Evolutionary conservation across 2,329 filamentous ascomycete species (phyloP).

Genomic region (Neoascochyta sp.): DNA sequence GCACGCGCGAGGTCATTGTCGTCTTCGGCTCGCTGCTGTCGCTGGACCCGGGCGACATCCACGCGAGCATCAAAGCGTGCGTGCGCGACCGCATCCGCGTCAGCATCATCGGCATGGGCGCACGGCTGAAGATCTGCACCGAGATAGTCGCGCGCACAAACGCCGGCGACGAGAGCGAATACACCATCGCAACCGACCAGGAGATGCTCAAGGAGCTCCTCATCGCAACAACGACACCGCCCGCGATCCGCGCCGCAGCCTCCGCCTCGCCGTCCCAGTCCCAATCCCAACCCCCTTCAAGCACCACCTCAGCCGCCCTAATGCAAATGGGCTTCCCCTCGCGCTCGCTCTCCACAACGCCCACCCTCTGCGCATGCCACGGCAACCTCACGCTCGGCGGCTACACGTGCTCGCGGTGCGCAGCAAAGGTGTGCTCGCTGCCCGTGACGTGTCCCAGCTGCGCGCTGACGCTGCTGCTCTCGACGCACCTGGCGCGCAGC

Average conservation of each 20-base stretch:
- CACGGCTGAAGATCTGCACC: constrained; percentile 86
- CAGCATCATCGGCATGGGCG: constrained; percentile 83
- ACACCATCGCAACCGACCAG: constrained; percentile 82
- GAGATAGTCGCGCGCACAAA: constrained; percentile 89
- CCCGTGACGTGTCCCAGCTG: constrained; percentile 90
- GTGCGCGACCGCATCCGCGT: constrained; percentile 81
- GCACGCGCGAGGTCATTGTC: constrained; percentile 87
- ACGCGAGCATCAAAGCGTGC: constrained; percentile 77
- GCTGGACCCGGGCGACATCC: constrained; percentile 91
- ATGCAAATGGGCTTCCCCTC: constrained; percentile 99
- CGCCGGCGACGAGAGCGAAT: constrained; percentile 68
- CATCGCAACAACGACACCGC: constrained; percentile 83
- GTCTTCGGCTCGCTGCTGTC: constrained; percentile 88
- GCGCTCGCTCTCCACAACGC: constrained; percentile 67
- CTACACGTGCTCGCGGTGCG: constrained; percentile 86
- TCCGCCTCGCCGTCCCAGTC: constrained; percentile 26
- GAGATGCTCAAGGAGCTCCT: constrained; percentile 86
- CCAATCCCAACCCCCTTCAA: too few species aligned
- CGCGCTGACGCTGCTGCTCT: constrained; percentile 86
- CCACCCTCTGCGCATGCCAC: constrained; percentile 87
- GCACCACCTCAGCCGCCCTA: constrained; percentile 54
- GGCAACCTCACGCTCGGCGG: constrained; percentile 76
- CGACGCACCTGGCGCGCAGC: constrained; percentile 54
- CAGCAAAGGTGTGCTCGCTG: constrained; percentile 81
- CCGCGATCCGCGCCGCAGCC: constrained; percentile 64